phyloP scores from a whole-genome alignment of 441 rosid species.

The Pelargonium fulgidum region DNA sequence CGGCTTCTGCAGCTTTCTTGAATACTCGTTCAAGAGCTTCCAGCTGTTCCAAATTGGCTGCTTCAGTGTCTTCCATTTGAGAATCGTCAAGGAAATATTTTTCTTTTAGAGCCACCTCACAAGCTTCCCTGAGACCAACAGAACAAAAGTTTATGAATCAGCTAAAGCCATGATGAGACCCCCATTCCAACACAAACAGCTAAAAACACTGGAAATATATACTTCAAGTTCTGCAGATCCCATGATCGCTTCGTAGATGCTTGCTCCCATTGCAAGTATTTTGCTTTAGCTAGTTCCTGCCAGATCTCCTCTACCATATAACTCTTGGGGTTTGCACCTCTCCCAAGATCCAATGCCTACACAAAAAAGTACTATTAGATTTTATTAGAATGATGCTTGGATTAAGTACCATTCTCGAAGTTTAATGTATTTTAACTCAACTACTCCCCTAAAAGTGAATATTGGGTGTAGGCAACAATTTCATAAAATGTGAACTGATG shows the following conservation, averaged over 20 bases:
- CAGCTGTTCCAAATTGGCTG: conserved; percentile 36
- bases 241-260: conserved; percentile 52
- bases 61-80: conserved; percentile 40
- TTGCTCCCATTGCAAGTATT: conserved; percentile 73
- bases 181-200: conserved; percentile 5
- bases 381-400: neutral
- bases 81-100: conserved; percentile 44
- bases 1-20: conserved; percentile 57
- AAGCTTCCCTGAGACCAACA: conserved; percentile 54
- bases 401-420: neutral
- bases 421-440: too few species aligned
- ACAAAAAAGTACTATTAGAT: neutral
- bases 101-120: conserved; percentile 67
- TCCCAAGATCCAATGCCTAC: conserved; percentile 83
- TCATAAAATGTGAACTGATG: too few species aligned
- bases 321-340: conserved; percentile 53
- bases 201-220: conserved; percentile 41
- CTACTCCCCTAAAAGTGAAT: too few species aligned
- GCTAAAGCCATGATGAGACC: neutral
- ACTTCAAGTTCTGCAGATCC: conserved; percentile 81
- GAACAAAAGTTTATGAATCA: conserved; percentile 11
- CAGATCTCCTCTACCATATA: conserved; percentile 83
- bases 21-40: conserved; percentile 51
- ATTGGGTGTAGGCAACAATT: too few species aligned
- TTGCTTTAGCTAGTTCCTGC: conserved; percentile 84